Evolutionary conservation across 345 rosid species (phyloP), one percentile per base, ranked within the genome.

Genomic region (Stellera chamaejasme): DNA sequence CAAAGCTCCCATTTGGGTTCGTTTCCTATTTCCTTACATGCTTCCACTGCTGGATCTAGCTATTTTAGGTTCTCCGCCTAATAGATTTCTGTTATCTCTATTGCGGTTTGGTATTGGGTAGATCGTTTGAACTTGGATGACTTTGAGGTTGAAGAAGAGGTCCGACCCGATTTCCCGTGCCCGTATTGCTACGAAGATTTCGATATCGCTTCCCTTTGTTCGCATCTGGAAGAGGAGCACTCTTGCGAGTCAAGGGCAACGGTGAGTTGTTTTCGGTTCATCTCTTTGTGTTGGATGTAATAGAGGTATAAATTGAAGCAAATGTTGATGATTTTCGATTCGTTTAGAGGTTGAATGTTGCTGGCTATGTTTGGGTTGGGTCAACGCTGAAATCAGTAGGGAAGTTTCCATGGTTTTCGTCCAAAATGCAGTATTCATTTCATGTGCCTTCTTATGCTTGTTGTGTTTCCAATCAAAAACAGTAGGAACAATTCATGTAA

Each of bases 151-250:
- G 86, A 81, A 32, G 82, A 77, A 10, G 82, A 81, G 44, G 67
- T 66, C 12, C 67, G 86, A 52, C 75, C 85, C 7, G 82, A 77
- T 64, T 75, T 75, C 27, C 79, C 80, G 2, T 81, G 86, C 47
- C 82, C 86, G 5, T 81, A 77, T 32, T 81, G 86, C 59, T 77
- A 70, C 62, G 86, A 77, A 68, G 86, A 81, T 72, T 77, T 77
- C 46, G 86, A 81, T 52, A 69, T 73, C 52, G 71, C 72, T 2
- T 81, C 86, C 47, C 66, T 81, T 11, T 77, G 86, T 62, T 77
- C 79, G 14, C 82, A 81, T 63, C 86, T 77, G 59, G 86, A 77
- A 72, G 86, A 81, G 45, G 82, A 81, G 59, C 86, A 81, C 64
- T 69, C 85, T 5, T 72, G 67, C 72, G 85, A 80, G 42, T 77